A percentile compares a stretch with the other conserved stretches of the same genome.
Conservation (phyloP, 2,329 filamentous ascomycete species). For the Apiospora phragmitis region DNA sequence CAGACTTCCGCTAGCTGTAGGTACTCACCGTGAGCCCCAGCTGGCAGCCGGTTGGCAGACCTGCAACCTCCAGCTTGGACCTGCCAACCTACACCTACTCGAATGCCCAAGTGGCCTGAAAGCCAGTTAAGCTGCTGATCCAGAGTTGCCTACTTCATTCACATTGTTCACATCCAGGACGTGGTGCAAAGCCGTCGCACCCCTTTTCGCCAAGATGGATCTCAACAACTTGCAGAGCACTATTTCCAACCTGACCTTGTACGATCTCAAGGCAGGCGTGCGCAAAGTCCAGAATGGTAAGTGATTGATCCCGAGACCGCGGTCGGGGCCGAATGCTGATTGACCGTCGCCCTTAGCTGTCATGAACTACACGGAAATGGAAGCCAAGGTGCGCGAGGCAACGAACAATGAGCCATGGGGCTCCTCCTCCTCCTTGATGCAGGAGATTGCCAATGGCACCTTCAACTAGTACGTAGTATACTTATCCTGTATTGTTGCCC, state of each 20-base stretch:
- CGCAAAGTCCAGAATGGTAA: conserved; percentile 96
- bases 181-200: neutral
- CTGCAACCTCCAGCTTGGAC: neutral
- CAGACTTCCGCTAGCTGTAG: neutral
- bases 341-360: conserved; percentile 60
- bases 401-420: conserved; percentile 99
- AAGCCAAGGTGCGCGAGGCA: conserved; percentile 86
- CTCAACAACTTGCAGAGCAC: conserved; percentile 80
- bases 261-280: conserved; percentile 93
- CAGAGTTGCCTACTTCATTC: neutral
- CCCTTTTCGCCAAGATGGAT: conserved; percentile 62
- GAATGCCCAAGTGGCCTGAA: conserved; percentile 12
- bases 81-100: neutral
- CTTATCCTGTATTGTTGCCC: conserved; percentile 36
- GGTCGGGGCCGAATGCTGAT: neutral
- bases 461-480: conserved; percentile 78
- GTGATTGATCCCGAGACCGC: conserved; percentile 23
- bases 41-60: neutral
- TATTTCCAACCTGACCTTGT: conserved; percentile 89
- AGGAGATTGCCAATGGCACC: conserved; percentile 96
- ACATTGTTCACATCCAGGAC: neutral
- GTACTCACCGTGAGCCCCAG: neutral
- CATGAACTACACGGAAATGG: conserved; percentile 98
- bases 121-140: neutral
- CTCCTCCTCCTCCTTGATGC: conserved; percentile 80